These are phyloP conservation scores for Malassezia japonica DNA, from an alignment of 1,284 basidiomycete species.

Conservation along the genomic window DNA sequence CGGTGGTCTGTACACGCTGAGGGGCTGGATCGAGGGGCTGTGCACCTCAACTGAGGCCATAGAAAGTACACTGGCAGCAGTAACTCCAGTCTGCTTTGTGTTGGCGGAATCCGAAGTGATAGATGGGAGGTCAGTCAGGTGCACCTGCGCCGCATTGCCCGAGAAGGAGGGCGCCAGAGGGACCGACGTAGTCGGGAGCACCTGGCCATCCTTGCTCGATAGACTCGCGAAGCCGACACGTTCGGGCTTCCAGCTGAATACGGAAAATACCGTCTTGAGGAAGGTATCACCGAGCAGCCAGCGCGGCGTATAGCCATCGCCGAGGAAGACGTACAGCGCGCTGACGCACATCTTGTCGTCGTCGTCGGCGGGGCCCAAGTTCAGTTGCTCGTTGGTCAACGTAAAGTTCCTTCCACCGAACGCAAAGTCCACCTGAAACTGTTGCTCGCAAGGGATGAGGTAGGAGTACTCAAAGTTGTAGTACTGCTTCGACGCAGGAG, in stretches of 20 bases:
- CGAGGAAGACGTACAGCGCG: conserved; percentile 59
- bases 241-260: conserved; percentile 26
- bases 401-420: conserved; percentile 68
- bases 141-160: too few species aligned
- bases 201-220: conserved; percentile 15
- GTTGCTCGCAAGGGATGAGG: conserved; percentile 61
- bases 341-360: conserved; percentile 61
- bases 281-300: conserved; percentile 94
- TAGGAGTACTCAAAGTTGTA: conserved; percentile 40
- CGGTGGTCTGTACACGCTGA: too few species aligned
- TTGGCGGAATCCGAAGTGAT: too few species aligned
- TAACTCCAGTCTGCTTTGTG: too few species aligned
- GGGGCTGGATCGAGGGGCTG: too few species aligned
- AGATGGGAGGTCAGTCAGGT: too few species aligned
- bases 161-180: too few species aligned
- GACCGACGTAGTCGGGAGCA: conserved; percentile 4
- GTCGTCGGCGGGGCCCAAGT: conserved; percentile 54
- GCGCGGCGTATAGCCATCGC: conserved; percentile 50
- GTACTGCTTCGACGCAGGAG: conserved; percentile 49
- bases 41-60: too few species aligned
- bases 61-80: too few species aligned
- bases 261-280: conserved; percentile 56
- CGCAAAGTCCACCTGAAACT: conserved; percentile 60
- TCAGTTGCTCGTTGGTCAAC: conserved; percentile 69
- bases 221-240: conserved; percentile 39